Base-by-base conservation (phyloP, 352 stramenopile genomes). In the Globisporangium spinosum region DNA sequence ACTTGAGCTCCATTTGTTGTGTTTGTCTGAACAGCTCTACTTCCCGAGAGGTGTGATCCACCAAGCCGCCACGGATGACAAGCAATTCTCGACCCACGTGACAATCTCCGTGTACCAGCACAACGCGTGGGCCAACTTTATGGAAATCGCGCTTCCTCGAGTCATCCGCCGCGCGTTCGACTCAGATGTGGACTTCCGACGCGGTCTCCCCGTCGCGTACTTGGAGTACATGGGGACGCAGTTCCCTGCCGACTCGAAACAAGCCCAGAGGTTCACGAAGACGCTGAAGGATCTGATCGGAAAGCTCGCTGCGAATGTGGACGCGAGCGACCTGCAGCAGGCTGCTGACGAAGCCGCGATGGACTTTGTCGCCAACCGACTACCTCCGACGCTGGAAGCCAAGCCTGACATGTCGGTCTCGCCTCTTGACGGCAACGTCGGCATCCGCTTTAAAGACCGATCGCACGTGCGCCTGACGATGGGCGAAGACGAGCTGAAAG, bases 61-160 rank as follows among this genome's bases (percentile, higher is more conserved):
- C 64, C 77, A 96, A 70, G 89, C 89, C 23, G 89, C 71, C 51
- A 95, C 89, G 32, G 81, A 90, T 47, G 72, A 90, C 23, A 75
- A 82, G 38, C 53, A 87, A 61, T 95, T 96, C 63, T 96, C 89
- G 15, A 96, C 89, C 22, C 89, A 96, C 67, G 84, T 96, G 65
- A 95, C 89, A 1, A 85, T 96, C 55, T 95, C 87, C 0, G 81
- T 94, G n/a, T 96, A 96, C 62, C 89, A 96, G 68, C 89, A 94
- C 76, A 90, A 88, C 53, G 90, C 89, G 20, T 96, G 89, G 89
- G 85, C 85, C 9, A 95, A 96, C 69, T 96, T 96, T 65, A 60
- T 96, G 61, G 87, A 96, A 69, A 74, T 95, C 32, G 78, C 82
- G 20, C 75, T 96, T 6, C 87, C 89, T 27, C 85, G 79, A 10